Percentiles rank a stretch among this genome's conserved stretches.
Conservation (phyloP, 441 rosid genomes). For the Macaranga tanarius region DNA sequence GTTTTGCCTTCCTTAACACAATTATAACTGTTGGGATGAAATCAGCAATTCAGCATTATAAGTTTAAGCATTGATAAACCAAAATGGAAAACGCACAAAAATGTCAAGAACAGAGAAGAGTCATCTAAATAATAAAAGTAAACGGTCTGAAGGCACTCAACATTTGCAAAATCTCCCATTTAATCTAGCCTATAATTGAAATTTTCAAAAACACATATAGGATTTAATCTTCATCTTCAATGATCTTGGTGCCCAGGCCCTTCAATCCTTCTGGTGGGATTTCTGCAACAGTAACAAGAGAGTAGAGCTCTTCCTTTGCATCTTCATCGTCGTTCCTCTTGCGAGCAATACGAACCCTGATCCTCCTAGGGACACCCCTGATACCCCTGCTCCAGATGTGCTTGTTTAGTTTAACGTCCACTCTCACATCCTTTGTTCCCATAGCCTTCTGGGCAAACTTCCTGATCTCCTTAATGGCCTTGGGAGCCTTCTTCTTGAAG, state of each 20-base stretch:
- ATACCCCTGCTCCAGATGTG: conserved; percentile 93
- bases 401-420: conserved; percentile 91
- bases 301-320: conserved; percentile 91
- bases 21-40: background rate
- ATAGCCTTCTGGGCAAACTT: conserved; percentile 84
- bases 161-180: conserved; percentile 12
- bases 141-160: conserved; percentile 14
- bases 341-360: conserved; percentile 84
- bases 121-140: background rate
- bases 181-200: background rate
- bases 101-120: background rate
- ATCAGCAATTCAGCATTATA: background rate
- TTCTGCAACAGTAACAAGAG: conserved; percentile 83
- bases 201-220: background rate
- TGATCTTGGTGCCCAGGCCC: conserved; percentile 77
- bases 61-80: conserved; percentile 11
- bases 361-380: conserved; percentile 84
- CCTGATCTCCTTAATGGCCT: conserved; percentile 89
- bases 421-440: conserved; percentile 91
- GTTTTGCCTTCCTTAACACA: too few species aligned
- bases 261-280: conserved; percentile 71
- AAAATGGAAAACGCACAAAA: background rate
- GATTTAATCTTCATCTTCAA: conserved; percentile 72
- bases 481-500: conserved; percentile 97
- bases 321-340: conserved; percentile 93